These are phyloP conservation scores for Pichia insulana DNA, from an alignment of 805 yeast species.

Conservation along the genomic window DNA sequence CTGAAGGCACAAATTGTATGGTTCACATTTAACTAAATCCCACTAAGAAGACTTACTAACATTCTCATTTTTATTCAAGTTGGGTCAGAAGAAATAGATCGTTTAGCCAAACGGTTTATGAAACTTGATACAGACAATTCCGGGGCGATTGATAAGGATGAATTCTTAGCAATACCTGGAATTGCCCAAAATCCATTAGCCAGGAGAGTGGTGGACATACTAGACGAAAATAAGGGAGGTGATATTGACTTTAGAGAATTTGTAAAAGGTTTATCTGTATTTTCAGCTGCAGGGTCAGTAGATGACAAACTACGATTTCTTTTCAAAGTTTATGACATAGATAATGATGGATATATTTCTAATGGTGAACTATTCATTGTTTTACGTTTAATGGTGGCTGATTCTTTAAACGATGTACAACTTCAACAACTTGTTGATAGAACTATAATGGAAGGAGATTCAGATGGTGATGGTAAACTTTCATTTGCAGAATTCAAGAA, in stretches of 20 bases:
- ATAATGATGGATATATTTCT: constrained; percentile 88
- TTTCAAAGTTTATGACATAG: constrained; percentile 90
- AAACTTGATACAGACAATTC: constrained; percentile 88
- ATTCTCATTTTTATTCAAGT: constrained; percentile 29
- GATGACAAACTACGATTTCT: constrained; percentile 83
- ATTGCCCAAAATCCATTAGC: constrained; percentile 87
- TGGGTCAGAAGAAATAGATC: constrained; percentile 83
- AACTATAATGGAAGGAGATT: constrained; percentile 88
- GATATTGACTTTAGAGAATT: constrained; percentile 94
- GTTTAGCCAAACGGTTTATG: constrained; percentile 88
- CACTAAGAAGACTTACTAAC: not conserved
- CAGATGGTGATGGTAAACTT: constrained; percentile 78
- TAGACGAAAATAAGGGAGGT: constrained; percentile 89
- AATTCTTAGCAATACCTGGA: constrained; percentile 88
- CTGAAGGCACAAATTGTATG: constrained; percentile 74
- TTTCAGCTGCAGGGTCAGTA: constrained; percentile 72
- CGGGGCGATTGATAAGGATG: constrained; percentile 86
- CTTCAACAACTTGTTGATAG: constrained; percentile 95
- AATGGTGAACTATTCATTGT: constrained; percentile 92
- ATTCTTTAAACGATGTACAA: constrained; percentile 75
- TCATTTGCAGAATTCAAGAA: constrained; percentile 80
- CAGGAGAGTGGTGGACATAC: constrained; percentile 80
- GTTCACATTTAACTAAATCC: too few relatives aligned
- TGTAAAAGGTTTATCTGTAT: constrained; percentile 59
- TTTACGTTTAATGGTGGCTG: constrained; percentile 94